These are phyloP conservation scores for Russula sp. DNA, from an alignment of 768 basidiomycete species.

Conservation along the genomic window DNA sequence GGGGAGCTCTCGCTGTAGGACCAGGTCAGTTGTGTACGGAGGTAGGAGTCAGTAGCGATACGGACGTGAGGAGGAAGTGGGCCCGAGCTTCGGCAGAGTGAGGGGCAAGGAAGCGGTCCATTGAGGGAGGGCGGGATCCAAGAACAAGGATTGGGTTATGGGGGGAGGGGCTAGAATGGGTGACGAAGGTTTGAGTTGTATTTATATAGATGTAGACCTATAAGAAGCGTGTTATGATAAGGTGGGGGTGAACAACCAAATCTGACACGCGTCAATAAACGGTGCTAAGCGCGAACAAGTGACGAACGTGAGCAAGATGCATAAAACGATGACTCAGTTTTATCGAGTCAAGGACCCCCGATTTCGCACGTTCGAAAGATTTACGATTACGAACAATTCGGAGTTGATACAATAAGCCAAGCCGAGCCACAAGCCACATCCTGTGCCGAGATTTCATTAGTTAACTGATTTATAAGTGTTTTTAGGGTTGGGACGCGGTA, in stretches of 20 bases:
- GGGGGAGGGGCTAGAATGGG: not conserved
- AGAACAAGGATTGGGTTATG: not conserved
- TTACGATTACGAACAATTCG: conserved; percentile 9
- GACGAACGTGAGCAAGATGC: conserved; percentile 19
- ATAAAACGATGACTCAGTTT: conserved; percentile 9
- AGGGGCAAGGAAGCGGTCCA: conserved; percentile 71
- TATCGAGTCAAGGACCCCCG: conserved; percentile 2
- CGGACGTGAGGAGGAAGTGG: conserved; percentile 61
- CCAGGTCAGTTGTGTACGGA: conserved; percentile 16
- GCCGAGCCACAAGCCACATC: conserved; percentile 4
- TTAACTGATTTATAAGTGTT: not conserved
- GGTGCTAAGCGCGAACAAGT: conserved; percentile 2
- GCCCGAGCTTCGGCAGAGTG: conserved; percentile 70
- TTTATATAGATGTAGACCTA: conserved; percentile 1
- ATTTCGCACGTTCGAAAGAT: conserved; percentile 22
- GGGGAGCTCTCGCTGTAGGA: conserved; percentile 55
- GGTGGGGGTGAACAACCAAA: not conserved
- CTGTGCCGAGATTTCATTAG: not conserved
- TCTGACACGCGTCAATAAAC: conserved; percentile 3
- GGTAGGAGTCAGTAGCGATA: conserved; percentile 13
- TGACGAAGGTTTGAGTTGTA: not conserved
- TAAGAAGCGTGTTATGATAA: not conserved
- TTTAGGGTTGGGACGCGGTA: not conserved
- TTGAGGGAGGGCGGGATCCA: conserved; percentile 24
- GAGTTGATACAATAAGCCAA: not conserved